Base-by-base conservation (phyloP, 768 basidiomycete species). In the Mycena galericulata region DNA sequence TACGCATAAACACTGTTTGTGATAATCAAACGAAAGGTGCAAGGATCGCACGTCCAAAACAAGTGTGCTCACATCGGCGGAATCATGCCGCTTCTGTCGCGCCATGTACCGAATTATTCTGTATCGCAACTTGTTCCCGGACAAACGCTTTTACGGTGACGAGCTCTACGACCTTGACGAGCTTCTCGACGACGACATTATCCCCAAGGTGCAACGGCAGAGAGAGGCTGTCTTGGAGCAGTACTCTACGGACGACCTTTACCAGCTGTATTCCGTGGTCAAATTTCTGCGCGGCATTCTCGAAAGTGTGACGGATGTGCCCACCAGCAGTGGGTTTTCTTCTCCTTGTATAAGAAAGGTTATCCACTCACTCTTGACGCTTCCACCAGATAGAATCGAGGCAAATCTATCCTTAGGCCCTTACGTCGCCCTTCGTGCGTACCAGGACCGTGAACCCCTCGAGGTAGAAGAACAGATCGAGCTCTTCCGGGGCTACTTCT, bases 11-110 rank as follows among this genome's bases (percentile, higher is more conserved):
- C 20, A 17, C 9, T 43, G 17, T 43, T 43, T 43, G 20, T n/a
- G 20, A 43, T 38, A 17, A 17, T 9, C 11, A 30, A 43, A 8
- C n/a, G 6, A 24, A 30, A 75, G 76, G 62, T 58, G 63, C 54
- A 77, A 77, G 65, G 73, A 74, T 55, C 72, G 76, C n/a, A 61
- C 56, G 18, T 70, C 74, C 22, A 47, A 47, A 22, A 70, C 51
- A 1, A 76, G 71, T 65, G 45, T 41, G 14, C 69, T 77, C 20
- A 73, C 71, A n/a, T 27, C 69, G 2, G 47, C 54, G 17, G 76
- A 77, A 50, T 77, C 76, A 3, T 65, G 61, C 60, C 70, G 71
- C 36, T 77, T 77, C 38, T 71, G 65, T n/a, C 66, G 71, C n/a
- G 75, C 75, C 1, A 40, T 70, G 14, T 73, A 74, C 62, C 68